phyloP scores from a whole-genome alignment of 1,139 yeast genomes.

The Suhomyces ambrosiae region DNA sequence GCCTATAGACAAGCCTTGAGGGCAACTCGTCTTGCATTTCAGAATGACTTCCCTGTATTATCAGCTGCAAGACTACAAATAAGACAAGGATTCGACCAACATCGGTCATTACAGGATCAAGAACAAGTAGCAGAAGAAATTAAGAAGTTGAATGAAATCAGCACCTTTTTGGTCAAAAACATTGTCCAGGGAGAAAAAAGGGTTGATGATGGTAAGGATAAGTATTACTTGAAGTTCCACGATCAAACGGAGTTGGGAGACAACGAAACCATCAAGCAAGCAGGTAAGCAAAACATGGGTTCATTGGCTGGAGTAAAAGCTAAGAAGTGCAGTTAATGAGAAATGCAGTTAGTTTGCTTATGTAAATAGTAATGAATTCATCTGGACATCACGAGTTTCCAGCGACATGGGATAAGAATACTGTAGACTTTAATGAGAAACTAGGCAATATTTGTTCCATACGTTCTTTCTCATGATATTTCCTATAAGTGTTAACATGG shows the following conservation, averaged over 20 bases:
- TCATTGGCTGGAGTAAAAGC: slow-evolving; percentile 45
- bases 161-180: slow-evolving; percentile 65
- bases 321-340: slow-evolving; percentile 24
- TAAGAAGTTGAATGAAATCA: slow-evolving; percentile 65
- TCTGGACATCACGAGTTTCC: too few species aligned
- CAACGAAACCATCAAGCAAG: slow-evolving; percentile 58
- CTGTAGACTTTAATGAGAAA: too few species aligned
- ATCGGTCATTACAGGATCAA: slow-evolving; percentile 29
- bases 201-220: slow-evolving; percentile 33
- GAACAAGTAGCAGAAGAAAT: slow-evolving; percentile 55
- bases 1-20: slow-evolving; percentile 74
- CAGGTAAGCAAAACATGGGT: slow-evolving; percentile 38
- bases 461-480: too few species aligned
- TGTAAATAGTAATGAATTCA: slow-evolving; percentile 9
- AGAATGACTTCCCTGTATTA: slow-evolving; percentile 54
- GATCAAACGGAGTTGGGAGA: slow-evolving; percentile 87
- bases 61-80: slow-evolving; percentile 67
- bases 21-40: slow-evolving; percentile 71
- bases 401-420: too few species aligned
- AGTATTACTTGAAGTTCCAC: slow-evolving; percentile 67
- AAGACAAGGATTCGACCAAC: slow-evolving; percentile 56
- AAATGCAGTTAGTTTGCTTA: background rate
- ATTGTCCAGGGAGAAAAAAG: slow-evolving; percentile 79
- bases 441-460: too few species aligned
- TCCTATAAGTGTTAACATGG: too few species aligned